Conservation (phyloP, 768 basidiomycete species). For the Amanita subjunquillea region DNA sequence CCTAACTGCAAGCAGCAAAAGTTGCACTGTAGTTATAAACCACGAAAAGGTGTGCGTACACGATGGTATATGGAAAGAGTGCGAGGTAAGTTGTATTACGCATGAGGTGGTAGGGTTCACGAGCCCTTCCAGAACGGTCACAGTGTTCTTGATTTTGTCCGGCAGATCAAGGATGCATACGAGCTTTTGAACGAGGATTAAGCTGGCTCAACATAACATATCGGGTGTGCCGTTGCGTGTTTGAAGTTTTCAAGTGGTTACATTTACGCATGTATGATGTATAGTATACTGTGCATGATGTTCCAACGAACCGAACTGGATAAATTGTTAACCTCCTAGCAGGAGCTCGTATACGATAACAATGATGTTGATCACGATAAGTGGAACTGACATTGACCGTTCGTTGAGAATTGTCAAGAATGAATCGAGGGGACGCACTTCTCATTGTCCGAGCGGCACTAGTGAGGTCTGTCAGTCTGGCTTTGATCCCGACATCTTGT, state of each 20-base stretch:
- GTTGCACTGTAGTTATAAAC: slow-evolving; percentile 81
- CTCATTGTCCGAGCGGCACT: slow-evolving; percentile 95
- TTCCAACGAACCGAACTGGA: too few species aligned
- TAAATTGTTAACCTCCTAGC: slow-evolving; percentile 33
- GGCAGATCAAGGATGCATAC: slow-evolving; percentile 69
- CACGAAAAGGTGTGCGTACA: slow-evolving; percentile 59
- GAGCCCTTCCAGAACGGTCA: slow-evolving; percentile 54
- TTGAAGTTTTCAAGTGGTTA: too few species aligned
- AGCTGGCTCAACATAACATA: too few species aligned
- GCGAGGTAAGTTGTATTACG: slow-evolving; percentile 41
- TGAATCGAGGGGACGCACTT: slow-evolving; percentile 48
- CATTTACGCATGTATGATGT: too few species aligned
- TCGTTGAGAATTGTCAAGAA: slow-evolving; percentile 8
- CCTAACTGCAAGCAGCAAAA: slow-evolving; percentile 38
- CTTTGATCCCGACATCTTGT: slow-evolving; percentile 69
- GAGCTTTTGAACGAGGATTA: slow-evolving; percentile 41
- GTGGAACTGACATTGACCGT: slow-evolving; percentile 53
- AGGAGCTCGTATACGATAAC: slow-evolving; percentile 82
- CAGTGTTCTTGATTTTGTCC: slow-evolving; percentile 59
- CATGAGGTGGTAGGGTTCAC: slow-evolving; percentile 4
- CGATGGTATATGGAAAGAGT: slow-evolving; percentile 71
- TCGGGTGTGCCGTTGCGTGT: too few species aligned
- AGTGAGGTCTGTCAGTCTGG: slow-evolving; percentile 83
- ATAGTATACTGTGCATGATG: too few species aligned
- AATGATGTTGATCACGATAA: slow-evolving; percentile 80